phyloP scores from a whole-genome alignment of 208 protist genomes.

The Leishmania amazonensis region DNA sequence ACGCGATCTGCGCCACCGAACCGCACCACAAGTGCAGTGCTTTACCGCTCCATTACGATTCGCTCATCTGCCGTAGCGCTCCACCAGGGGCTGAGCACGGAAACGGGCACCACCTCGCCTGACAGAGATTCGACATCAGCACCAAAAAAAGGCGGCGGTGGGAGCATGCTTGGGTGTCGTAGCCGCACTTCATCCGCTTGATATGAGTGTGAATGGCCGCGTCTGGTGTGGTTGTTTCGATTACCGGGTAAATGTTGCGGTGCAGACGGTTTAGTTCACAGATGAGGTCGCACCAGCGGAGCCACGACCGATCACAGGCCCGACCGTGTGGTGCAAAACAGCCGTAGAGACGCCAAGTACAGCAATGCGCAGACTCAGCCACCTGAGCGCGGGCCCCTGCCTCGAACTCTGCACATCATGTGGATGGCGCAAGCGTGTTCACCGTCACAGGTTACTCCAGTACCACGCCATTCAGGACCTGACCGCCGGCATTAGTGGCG shows the following conservation, averaged over 20 bases:
- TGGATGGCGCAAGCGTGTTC: no score
- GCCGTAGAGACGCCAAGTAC: background rate
- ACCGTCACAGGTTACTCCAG: no score
- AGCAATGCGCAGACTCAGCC: background rate
- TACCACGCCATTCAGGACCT: background rate
- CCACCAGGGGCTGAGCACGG: background rate
- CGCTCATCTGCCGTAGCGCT: background rate
- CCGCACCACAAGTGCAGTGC: background rate
- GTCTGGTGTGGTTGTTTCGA: background rate
- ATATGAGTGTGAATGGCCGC: background rate
- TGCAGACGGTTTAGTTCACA: background rate
- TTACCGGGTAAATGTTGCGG: background rate
- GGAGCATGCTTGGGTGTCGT: background rate
- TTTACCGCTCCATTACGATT: background rate
- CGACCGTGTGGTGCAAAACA: background rate
- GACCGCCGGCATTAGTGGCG: background rate
- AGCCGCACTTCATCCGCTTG: background rate
- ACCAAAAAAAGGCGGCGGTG: background rate
- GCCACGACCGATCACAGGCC: background rate
- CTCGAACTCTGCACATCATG: background rate
- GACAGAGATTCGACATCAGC: background rate
- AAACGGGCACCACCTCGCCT: background rate
- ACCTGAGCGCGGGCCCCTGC: background rate
- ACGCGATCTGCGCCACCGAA: background rate
- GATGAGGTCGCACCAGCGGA: background rate